Base-by-base conservation (phyloP, 495 filamentous ascomycete genomes). In the Glarea lozoyensis region DNA sequence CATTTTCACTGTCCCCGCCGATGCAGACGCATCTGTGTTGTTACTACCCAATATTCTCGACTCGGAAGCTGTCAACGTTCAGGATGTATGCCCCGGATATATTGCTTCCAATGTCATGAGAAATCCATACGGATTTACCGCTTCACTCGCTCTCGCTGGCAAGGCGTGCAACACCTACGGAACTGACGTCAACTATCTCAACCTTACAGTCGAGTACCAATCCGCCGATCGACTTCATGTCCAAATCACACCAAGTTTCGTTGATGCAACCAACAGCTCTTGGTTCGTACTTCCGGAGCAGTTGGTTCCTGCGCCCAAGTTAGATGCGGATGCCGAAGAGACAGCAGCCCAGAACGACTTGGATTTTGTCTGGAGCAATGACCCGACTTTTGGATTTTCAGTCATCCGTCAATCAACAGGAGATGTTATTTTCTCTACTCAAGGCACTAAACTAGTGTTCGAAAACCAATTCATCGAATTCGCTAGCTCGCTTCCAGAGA, bases 401-500 rank as follows among this genome's bases (percentile, higher is more conserved):
- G 69, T 94, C 11, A 64, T 65, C 6, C 78, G 84, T 12, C 72
- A 66, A 57, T 72, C 56, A 52, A 76, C 64, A 5, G 67, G 72
- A 1, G 81, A 93, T 53, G 68, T 76, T 3, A 67, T 94, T 1
- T 93, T 94, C 52, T 75, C 82, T 20, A 87, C 86, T 2, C 65
- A 75, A n/a, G 82, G 72, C 0, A 71, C 66, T 7, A 54, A 67
- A 13, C 65, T 94, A 15, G 65, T 94, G 13, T 94, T 84, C 50
- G 81, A 94, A 57, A 71, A 76, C 31, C 87, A 94, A 61, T 94
- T 88, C 54, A 65, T 92, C 32, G 79, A 84, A 11, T 73, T 94
- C 24, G 73, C 70, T 11, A 88, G 84, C 6, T 63, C 69, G 45
- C 66, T 92, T 5, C 87, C 84, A 1, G 66, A 79, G 18, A 68